Evolutionary conservation across 75 land plant genomes (phyloP), one percentile per base, ranked within the genome.

Genomic region (Cryptomeria japonica): DNA sequence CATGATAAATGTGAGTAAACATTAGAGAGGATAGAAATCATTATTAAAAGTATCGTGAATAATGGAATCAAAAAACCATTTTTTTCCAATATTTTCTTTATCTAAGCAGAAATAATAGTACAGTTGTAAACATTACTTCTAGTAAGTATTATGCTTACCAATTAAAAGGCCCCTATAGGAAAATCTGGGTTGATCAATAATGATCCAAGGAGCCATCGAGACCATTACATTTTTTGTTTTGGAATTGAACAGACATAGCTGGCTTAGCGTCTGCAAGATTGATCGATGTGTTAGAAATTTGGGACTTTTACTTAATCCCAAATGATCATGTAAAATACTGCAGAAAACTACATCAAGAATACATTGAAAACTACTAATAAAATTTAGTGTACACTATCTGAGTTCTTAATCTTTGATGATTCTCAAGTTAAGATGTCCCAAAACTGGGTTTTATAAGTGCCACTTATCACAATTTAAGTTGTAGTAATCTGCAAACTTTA

Each of bases 191-290:
- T 56, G 77, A 87, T 91, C 92, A 19, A 87, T 87, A 25, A 91
- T 90, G 16, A 25, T 41, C 77, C 79, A 87, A 11, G 92, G 92
- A 39, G 88, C 61, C 53, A 80, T 72, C 16, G 16, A 18, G 15
- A 91, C 91, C 53, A 90, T 85, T 15, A 90, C 73, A 32, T 36
- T 38, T 64, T 76, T 80, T 37, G 31, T 25, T 39, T 37, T 75
- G 87, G 83, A 91, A 72, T 87, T 76, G 86, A 84, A 90, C 1
- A 47, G 22, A 32, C 61, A 82, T 44, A 91, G 80, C 89, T 91
- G 92, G 80, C 92, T 91, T 82, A 91, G 91, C 34, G 92, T 91
- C 92, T 91, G 92, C 86, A 84, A 46, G 51, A 82, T 82, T 13
- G 32, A 82, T 82, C 37, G 12, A 28, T 44, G 84, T n/a, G 47